phyloP scores from a whole-genome alignment of 2,329 filamentous ascomycete species.

The Fusarium musae region DNA sequence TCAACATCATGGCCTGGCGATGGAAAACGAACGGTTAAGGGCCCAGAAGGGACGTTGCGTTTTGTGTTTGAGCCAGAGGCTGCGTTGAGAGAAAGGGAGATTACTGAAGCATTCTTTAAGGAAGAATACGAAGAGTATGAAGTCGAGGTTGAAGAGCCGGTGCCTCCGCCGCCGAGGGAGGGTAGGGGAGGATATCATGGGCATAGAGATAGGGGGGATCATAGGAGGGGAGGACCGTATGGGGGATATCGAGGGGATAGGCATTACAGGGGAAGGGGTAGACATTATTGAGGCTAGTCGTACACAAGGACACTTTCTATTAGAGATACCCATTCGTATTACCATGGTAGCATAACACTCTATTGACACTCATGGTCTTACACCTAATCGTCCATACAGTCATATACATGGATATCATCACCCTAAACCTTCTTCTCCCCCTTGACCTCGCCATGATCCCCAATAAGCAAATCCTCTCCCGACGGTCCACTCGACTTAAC shows the following conservation, averaged over 20 bases:
- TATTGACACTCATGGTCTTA: neutral
- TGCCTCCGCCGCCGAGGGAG: slow-evolving; percentile 49
- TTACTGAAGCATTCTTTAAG: slow-evolving; percentile 75
- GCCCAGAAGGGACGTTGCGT: slow-evolving; percentile 79
- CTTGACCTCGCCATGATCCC: slow-evolving; percentile 13
- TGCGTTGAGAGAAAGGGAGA: slow-evolving; percentile 75
- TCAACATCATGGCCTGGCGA: slow-evolving; percentile 53
- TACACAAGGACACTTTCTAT: neutral
- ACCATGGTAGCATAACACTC: neutral
- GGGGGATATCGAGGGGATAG: slow-evolving; percentile 51
- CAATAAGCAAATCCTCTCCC: slow-evolving; percentile 48
- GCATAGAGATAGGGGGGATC: slow-evolving; percentile 48
- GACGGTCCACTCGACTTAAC: slow-evolving; percentile 52
- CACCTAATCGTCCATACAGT: neutral
- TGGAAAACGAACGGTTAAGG: slow-evolving; percentile 50
- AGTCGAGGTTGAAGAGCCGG: slow-evolving; percentile 77
- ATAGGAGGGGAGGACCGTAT: slow-evolving; percentile 49
- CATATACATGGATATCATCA: slow-evolving; percentile 19
- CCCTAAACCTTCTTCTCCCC: neutral
- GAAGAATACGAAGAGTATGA: slow-evolving; percentile 82
- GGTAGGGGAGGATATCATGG: slow-evolving; percentile 47
- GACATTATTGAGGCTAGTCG: slow-evolving; percentile 43
- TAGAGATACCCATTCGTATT: slow-evolving; percentile 25
- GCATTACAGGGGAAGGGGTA: slow-evolving; percentile 48
- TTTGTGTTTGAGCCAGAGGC: slow-evolving; percentile 88